phyloP scores from a whole-genome alignment of 345 rosid genomes.

The Eucalyptus regnans region DNA sequence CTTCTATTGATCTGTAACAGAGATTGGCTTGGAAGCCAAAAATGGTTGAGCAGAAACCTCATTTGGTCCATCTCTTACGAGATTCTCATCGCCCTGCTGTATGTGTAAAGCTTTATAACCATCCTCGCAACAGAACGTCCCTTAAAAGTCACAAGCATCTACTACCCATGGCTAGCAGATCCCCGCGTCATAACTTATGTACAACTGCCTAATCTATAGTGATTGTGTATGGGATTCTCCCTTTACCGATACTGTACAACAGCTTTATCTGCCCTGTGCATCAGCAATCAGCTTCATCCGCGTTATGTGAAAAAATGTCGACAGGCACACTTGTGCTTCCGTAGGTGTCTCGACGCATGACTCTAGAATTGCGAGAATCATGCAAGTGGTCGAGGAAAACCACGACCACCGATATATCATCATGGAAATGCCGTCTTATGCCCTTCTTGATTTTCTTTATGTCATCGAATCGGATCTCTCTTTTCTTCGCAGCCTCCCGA shows the following conservation, averaged over 20 bases:
- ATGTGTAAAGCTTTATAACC: background rate
- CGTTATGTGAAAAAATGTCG: constrained; percentile 32
- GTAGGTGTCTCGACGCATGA: background rate
- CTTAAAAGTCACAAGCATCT: background rate
- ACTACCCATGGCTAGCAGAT: background rate
- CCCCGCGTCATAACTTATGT: background rate
- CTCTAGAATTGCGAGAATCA: constrained; percentile 1
- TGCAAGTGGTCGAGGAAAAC: constrained; percentile 32
- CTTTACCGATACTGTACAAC: background rate
- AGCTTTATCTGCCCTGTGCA: background rate
- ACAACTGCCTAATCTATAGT: background rate
- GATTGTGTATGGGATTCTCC: background rate
- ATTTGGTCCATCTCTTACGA: background rate
- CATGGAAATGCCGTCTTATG: constrained; percentile 48
- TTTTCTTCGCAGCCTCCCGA: constrained; percentile 44
- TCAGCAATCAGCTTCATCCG: background rate
- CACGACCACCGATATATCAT: constrained; percentile 53
- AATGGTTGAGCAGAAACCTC: background rate
- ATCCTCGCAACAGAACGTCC: background rate
- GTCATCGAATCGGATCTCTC: constrained; percentile 33
- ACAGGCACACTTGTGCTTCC: constrained; percentile 27
- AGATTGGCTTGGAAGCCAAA: background rate
- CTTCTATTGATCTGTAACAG: background rate
- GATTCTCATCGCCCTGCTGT: background rate
- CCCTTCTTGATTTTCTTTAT: constrained; percentile 33